These are phyloP conservation scores for Debaryomyces robertsiae DNA, from an alignment of 1,139 yeast genomes.

Conservation along the genomic window DNA sequence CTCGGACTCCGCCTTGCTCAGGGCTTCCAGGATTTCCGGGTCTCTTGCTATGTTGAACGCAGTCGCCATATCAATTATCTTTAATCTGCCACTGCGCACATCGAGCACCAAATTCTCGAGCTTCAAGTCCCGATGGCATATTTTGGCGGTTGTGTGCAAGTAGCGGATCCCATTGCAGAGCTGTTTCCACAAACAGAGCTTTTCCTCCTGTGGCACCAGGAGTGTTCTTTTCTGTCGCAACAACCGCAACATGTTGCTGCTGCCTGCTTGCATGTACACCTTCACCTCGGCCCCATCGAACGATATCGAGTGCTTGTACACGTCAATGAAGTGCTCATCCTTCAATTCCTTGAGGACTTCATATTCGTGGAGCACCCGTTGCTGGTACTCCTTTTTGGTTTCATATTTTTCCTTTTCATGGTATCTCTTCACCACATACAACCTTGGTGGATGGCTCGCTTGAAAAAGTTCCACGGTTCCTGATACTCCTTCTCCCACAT, in stretches of 20 bases:
- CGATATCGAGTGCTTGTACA: constrained; percentile 26
- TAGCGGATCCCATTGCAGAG: constrained; percentile 33
- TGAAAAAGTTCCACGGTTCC: constrained; percentile 42
- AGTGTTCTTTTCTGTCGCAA: constrained; percentile 4
- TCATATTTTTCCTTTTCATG: constrained; percentile 39
- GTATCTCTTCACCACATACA: constrained; percentile 46
- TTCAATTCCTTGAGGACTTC: constrained; percentile 26
- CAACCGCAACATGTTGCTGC: constrained; percentile 23
- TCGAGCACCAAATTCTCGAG: constrained; percentile 40
- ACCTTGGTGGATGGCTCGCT: constrained; percentile 15
- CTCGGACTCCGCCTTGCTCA: too few species aligned
- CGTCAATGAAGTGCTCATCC: constrained; percentile 41
- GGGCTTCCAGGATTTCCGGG: constrained; percentile 11
- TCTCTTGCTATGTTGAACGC: constrained; percentile 20
- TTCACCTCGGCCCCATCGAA: constrained; percentile 23
- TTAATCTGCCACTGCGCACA: constrained; percentile 24
- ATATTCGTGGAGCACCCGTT: constrained; percentile 42
- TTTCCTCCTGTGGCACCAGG: constrained; percentile 17
- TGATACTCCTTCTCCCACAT: constrained; percentile 42
- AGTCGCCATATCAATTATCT: constrained; percentile 45
- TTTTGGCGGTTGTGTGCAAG: constrained; percentile 28
- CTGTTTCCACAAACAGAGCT: constrained; percentile 39
- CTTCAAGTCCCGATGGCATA: constrained; percentile 49
- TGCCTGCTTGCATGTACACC: constrained; percentile 39
- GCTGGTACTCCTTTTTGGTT: constrained; percentile 35